These are phyloP conservation scores for Exobasidium cylindrosporum DNA, from an alignment of 1,284 basidiomycete species.

Conservation along the genomic window DNA sequence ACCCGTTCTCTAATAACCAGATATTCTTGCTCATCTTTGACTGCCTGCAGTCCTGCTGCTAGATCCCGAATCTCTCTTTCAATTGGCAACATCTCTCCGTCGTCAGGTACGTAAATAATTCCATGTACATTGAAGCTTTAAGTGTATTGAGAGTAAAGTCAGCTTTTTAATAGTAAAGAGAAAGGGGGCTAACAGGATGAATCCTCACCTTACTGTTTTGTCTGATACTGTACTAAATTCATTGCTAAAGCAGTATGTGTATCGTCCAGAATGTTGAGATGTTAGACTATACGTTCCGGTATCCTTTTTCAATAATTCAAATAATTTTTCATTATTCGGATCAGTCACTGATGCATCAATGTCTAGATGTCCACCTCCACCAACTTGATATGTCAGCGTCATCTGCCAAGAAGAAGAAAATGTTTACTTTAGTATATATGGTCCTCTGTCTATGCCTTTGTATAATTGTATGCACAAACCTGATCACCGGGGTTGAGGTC, in stretches of 20 bases:
- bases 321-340: conserved; percentile 68
- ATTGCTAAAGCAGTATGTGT: conserved; percentile 98
- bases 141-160: neutral
- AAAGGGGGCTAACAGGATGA: too few relatives aligned
- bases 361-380: conserved; percentile 90
- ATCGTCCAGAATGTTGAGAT: conserved; percentile 77
- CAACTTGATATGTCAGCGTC: conserved; percentile 99
- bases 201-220: conserved; percentile 70
- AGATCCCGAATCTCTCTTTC: conserved; percentile 90
- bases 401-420: conserved; percentile 77
- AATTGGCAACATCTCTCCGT: conserved; percentile 72
- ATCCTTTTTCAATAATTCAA: conserved; percentile 77
- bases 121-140: conserved; percentile 97
- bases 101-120: conserved; percentile 84
- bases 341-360: conserved; percentile 84
- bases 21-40: conserved; percentile 99
- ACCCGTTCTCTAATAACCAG: conserved; percentile 88
- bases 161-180: conserved; percentile 60
- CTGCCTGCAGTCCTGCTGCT: conserved; percentile 77
- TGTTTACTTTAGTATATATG: neutral
- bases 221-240: conserved; percentile 91
- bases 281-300: conserved; percentile 87
- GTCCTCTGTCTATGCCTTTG: neutral
- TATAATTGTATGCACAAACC: conserved; percentile 58
- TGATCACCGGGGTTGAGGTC: conserved; percentile 91